Evolutionary conservation across 805 yeast genomes (phyloP).

Genomic region (Teunomyces pallodes): DNA sequence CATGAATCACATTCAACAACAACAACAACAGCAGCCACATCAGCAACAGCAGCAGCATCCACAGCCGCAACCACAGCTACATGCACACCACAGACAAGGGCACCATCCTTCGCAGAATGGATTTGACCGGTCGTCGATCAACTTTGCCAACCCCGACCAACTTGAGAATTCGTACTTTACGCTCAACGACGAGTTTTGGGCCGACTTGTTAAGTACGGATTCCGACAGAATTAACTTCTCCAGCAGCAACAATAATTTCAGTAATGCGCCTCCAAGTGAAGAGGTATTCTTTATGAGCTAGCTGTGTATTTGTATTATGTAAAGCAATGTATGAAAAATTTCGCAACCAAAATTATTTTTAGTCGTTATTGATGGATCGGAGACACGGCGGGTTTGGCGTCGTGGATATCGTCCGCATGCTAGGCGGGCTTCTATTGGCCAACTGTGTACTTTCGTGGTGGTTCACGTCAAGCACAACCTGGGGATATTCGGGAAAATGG

Average conservation of each 20-base stretch:
- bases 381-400: constrained; percentile 19
- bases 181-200: constrained; percentile 71
- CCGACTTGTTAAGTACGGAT: constrained; percentile 45
- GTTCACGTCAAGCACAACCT: constrained; percentile 54
- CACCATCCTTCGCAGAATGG: not conserved
- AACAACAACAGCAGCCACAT: not conserved
- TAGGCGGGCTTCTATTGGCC: constrained; percentile 46
- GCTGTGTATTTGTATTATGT: not conserved
- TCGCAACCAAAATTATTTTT: not conserved
- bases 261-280: constrained; percentile 13
- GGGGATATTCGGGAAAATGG: constrained; percentile 61
- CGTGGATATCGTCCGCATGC: constrained; percentile 42
- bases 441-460: constrained; percentile 53
- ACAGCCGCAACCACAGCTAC: not conserved
- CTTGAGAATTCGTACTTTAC: constrained; percentile 51
- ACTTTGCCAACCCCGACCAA: constrained; percentile 30
- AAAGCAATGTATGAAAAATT: not conserved
- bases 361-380: not conserved
- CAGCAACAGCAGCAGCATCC: not conserved
- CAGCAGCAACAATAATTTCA: constrained; percentile 14
- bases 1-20: not conserved
- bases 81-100: not conserved
- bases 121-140: not conserved
- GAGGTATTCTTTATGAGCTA: constrained; percentile 27
- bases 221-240: constrained; percentile 35